Base-by-base conservation (phyloP, 208 protist species). In the Leishmania guyanensis region DNA sequence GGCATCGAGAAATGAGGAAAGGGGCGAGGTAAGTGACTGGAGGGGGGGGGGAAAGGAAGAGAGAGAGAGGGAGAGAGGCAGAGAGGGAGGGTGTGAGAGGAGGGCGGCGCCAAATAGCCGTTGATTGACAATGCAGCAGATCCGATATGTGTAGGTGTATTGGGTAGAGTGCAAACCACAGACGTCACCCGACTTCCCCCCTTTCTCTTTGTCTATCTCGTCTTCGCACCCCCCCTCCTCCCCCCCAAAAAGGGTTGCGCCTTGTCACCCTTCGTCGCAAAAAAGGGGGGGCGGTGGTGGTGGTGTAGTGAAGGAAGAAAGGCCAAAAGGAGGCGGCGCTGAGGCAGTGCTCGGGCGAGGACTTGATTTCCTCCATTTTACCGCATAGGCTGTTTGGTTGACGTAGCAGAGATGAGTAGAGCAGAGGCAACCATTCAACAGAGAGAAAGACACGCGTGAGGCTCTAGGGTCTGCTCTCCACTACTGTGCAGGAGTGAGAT, bases 401-500 rank as follows among this genome's bases (percentile, higher is more conserved):
- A 62, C 9, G 17, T 50, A 73, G 68, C 68, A 73, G 68, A 53
- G 9, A 73, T 46, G 43, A 73, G 10, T 60, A 56, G 51, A 65
- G 78, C 39, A 43, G 53, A 74, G 48, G 56, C 14, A n/a, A 22
- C 48, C 51, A 8, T 12, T 36, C 10, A 8, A 51, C 68, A 29
- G 46, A 73, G 26, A 29, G 17, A 10, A 73, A 6, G 68, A 26
- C 68, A 33, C 33, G 26, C 22, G 68, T 10, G 68, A 53, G 64
- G 10, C 12, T 10, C 29, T 10, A 17, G 20, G 22, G 9, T 51
- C 46, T 26, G 20, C 43, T 53, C 3, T 33, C 71, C 50, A 39
- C 39, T 77, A 77, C 0, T 50, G 1, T 48, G 54, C 53, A 3
- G 84, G 83, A 12, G 64, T 9, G n/a, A 93, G 82, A 6, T 50